phyloP scores from a whole-genome alignment of 768 basidiomycete genomes.

The Omphalotus guepiniiformis region DNA sequence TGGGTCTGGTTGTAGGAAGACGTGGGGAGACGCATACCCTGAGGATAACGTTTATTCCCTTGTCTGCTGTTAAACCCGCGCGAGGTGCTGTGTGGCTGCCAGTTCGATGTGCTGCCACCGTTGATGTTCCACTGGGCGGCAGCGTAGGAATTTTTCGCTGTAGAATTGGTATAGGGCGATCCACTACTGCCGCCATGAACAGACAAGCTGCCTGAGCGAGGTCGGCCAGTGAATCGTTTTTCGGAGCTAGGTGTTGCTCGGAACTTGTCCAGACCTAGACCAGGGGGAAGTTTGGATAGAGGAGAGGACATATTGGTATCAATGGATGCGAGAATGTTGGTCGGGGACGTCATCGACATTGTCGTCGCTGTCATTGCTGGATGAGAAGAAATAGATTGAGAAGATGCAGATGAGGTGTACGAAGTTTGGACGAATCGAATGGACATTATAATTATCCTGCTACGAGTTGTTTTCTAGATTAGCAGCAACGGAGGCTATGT shows the following conservation, averaged over 20 bases:
- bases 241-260: neutral
- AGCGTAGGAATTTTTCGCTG: neutral
- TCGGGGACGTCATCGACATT: neutral
- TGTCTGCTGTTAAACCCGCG: neutral
- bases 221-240: neutral
- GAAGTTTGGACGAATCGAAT: constrained; percentile 5
- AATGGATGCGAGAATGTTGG: constrained; percentile 1
- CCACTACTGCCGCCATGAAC: no score
- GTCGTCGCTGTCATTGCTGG: neutral
- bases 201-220: neutral
- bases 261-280: neutral
- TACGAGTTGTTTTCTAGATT: neutral
- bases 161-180: neutral
- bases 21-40: constrained; percentile 7
- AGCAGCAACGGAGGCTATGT: no score
- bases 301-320: constrained; percentile 1
- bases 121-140: neutral
- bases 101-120: neutral
- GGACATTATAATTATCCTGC: constrained; percentile 1
- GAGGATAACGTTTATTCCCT: constrained; percentile 5
- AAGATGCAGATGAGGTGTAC: no score
- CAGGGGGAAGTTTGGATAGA: neutral
- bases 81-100: no score
- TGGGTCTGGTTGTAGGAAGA: constrained; percentile 2
- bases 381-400: no score